Evolutionary conservation across 2,329 filamentous ascomycete species (phyloP).

Genomic region (Trichothecium roseum): DNA sequence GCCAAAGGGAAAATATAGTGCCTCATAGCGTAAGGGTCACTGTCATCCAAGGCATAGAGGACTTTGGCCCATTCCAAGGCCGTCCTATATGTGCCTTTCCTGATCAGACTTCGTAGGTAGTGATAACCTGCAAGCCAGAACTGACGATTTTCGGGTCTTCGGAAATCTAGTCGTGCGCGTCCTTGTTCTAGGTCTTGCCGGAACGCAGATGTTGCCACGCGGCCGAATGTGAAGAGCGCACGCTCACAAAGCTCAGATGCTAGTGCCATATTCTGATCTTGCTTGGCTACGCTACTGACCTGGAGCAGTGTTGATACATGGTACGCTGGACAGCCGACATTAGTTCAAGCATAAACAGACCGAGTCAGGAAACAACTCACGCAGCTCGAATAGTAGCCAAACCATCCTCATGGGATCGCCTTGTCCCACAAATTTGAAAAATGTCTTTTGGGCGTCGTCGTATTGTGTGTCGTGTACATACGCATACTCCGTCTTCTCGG

Average conservation of each 20-base stretch:
- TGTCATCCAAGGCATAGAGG: conserved; percentile 61
- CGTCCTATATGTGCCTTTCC: conserved; percentile 89
- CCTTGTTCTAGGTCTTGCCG: conserved; percentile 65
- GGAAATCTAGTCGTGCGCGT: conserved; percentile 70
- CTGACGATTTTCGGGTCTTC: conserved; percentile 77
- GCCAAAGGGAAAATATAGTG: conserved; percentile 77
- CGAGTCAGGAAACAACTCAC: conserved; percentile 16
- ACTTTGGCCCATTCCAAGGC: conserved; percentile 91
- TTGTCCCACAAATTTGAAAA: conserved; percentile 74
- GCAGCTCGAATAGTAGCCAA: conserved; percentile 44
- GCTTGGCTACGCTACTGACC: conserved; percentile 83
- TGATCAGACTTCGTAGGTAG: conserved; percentile 74
- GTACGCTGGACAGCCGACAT: conserved; percentile 49
- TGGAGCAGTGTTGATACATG: conserved; percentile 91
- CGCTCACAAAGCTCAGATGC: conserved; percentile 83
- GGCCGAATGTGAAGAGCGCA: conserved; percentile 87
- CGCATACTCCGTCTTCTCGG: conserved; percentile 49
- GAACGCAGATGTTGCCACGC: conserved; percentile 77
- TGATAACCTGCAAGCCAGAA: conserved; percentile 85
- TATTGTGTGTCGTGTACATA: conserved; percentile 70
- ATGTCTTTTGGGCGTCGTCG: conserved; percentile 62
- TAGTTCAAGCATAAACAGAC: neutral
- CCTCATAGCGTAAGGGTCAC: conserved; percentile 74
- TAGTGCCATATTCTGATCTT: conserved; percentile 79
- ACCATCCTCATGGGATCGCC: conserved; percentile 75